Base-by-base conservation (phyloP, 257 asterid species). In the Cruciata laevipes region DNA sequence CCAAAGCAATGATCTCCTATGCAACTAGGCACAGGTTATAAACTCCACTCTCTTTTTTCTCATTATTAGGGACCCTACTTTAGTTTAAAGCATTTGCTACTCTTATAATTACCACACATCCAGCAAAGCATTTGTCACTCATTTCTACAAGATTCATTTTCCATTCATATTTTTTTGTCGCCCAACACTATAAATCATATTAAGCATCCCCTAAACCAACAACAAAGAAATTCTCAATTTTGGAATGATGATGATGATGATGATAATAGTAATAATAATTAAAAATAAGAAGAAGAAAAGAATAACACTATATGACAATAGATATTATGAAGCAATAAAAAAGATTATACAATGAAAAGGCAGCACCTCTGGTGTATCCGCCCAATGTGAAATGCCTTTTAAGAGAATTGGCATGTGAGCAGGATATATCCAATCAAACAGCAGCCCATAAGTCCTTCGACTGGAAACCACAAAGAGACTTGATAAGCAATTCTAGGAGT, bases 381-480 rank as follows among this genome's bases (percentile, higher is more conserved):
- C 89, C 99, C 99, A 94, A 73, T 86, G 86, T 56, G 96, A 83
- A 77, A 90, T 87, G 67, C 96, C 99, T 82, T 87, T 87, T 53
- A 94, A 79, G 67, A 94, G 80, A 82, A 83, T 67, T 47, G 95
- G 95, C 94, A 94, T 94, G 83, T 83, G 99, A 69, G 90, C 85
- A 60, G 99, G 96, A 82, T 94, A 94, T 78, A 94, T 78, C 99
- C 99, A 94, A 81, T 94, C 97, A 83, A 90, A 94, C 65, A 94
- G 87, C 67, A 94, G 85, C 69, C 95, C 93, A 65, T 85, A 94
- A 63, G 90, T 88, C 76, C 96, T 84, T 73, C 96, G 99, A 78
- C 99, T 94, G 91, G 66, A 82, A 83, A 17, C 44, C 61, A 66
- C 70, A 35, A 75, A 71, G 25, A 47, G 17, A 65, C 5, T 32